A percentile compares a stretch with the other conserved stretches of the same genome.
phyloP scores from a whole-genome alignment of 2,329 filamentous ascomycete species.

The Apiospora aurea region DNA sequence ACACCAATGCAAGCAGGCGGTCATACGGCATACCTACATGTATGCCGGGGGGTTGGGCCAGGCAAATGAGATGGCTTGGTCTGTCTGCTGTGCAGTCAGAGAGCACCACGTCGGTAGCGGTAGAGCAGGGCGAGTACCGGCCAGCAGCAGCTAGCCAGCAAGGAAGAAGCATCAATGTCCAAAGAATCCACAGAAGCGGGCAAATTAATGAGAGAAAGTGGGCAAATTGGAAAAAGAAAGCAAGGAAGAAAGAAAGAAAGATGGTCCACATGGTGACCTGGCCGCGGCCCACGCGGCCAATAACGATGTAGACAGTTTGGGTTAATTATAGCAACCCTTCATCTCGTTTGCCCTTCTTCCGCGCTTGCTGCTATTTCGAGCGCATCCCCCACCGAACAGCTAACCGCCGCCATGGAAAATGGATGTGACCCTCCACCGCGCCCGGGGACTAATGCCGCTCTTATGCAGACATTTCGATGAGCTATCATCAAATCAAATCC shows the following conservation, averaged over 20 bases:
- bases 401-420: conserved; percentile 15
- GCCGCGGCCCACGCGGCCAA: background rate
- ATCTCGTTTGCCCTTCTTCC: background rate
- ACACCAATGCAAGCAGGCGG: conserved; percentile 17
- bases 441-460: background rate
- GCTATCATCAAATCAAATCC: background rate
- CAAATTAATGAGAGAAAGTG: background rate
- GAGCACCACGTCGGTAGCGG: background rate
- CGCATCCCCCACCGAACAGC: conserved; percentile 7
- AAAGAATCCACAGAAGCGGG: background rate
- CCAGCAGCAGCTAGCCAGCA: background rate
- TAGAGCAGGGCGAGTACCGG: background rate
- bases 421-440: conserved; percentile 8
- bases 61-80: background rate
- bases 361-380: conserved; percentile 27
- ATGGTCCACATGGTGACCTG: background rate
- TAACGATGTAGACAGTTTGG: background rate
- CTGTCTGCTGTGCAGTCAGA: background rate
- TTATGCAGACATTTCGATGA: conserved; percentile 2
- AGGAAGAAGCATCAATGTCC: background rate
- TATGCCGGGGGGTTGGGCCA: background rate
- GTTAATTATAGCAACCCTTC: conserved; percentile 24
- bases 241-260: conserved; percentile 3
- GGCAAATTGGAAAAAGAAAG: background rate
- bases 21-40: conserved; percentile 7